Evolutionary conservation across 2,329 filamentous ascomycete genomes (phyloP).

Genomic region (Elsinoe fawcettii): DNA sequence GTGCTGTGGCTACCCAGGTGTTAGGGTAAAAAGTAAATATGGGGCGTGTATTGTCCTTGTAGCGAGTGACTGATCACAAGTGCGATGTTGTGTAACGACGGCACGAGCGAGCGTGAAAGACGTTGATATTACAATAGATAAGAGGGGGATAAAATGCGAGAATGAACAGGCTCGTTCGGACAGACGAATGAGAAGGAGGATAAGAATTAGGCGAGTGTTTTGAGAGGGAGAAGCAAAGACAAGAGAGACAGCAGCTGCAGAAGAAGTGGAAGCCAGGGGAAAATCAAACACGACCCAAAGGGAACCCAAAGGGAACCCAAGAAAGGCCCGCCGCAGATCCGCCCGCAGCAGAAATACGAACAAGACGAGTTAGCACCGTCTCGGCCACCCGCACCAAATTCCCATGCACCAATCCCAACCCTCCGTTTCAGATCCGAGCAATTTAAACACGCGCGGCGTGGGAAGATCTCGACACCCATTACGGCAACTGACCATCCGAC

Average conservation of each 20-base stretch:
- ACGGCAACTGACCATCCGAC: conserved; percentile 3
- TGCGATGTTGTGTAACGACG: background rate
- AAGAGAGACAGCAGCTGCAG: too few species aligned
- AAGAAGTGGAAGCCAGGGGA: background rate
- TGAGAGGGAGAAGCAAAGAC: background rate
- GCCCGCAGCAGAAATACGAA: background rate
- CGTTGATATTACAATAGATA: conserved; percentile 13
- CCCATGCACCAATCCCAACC: background rate
- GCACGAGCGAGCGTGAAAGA: background rate
- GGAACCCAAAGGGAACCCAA: background rate
- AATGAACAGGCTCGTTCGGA: background rate
- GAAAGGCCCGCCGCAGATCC: background rate
- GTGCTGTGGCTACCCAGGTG: background rate
- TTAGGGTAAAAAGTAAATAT: background rate
- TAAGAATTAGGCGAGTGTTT: conserved; percentile 4
- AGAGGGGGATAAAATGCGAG: background rate
- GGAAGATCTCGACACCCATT: background rate
- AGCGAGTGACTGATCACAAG: conserved; percentile 14
- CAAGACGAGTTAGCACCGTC: background rate
- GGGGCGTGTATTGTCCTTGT: background rate
- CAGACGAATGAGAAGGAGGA: conserved; percentile 10
- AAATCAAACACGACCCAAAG: conserved; percentile 1
- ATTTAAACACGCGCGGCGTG: background rate
- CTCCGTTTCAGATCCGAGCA: conserved; percentile 7
- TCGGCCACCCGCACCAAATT: conserved; percentile 1